Evolutionary conservation across 2,329 filamentous ascomycete genomes (phyloP).

Genomic region (Colletotrichum sp.): DNA sequence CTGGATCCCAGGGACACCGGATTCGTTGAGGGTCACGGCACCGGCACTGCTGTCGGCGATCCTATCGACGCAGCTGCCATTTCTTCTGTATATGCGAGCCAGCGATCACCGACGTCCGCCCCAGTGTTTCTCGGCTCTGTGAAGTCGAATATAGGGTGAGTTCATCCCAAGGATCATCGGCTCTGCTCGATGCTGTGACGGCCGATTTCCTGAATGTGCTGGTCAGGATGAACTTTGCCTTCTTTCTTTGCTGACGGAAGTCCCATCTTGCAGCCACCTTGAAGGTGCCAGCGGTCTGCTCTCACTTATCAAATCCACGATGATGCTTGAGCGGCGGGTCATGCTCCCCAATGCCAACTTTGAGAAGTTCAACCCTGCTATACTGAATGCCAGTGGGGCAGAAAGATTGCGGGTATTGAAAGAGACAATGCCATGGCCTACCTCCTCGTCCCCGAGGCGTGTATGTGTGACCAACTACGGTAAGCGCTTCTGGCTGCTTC

Average conservation of each 20-base stretch:
- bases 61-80: slow-evolving; percentile 33
- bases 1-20: slow-evolving; percentile 12
- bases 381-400: background rate
- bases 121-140: slow-evolving; percentile 29
- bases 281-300: slow-evolving; percentile 29
- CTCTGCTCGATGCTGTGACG: background rate
- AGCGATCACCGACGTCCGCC: slow-evolving; percentile 22
- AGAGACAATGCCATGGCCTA: slow-evolving; percentile 25
- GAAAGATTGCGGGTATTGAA: slow-evolving; percentile 17
- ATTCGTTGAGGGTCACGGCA: slow-evolving; percentile 24
- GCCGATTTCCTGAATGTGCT: background rate
- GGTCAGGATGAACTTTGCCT: background rate
- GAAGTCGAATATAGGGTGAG: slow-evolving; percentile 24
- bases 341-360: slow-evolving; percentile 30
- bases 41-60: slow-evolving; percentile 42
- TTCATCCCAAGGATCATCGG: background rate
- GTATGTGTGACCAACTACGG: slow-evolving; percentile 29
- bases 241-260: background rate
- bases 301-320: slow-evolving; percentile 29
- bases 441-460: slow-evolving; percentile 13
- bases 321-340: slow-evolving; percentile 27
- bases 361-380: slow-evolving; percentile 24
- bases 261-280: slow-evolving; percentile 24
- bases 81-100: slow-evolving; percentile 23
- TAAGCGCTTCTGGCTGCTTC: background rate